Evolutionary conservation across 2,329 filamentous ascomycete genomes (phyloP), one percentile per base, ranked within the genome.

Genomic region (Torrubiellomyces zombiae): DNA sequence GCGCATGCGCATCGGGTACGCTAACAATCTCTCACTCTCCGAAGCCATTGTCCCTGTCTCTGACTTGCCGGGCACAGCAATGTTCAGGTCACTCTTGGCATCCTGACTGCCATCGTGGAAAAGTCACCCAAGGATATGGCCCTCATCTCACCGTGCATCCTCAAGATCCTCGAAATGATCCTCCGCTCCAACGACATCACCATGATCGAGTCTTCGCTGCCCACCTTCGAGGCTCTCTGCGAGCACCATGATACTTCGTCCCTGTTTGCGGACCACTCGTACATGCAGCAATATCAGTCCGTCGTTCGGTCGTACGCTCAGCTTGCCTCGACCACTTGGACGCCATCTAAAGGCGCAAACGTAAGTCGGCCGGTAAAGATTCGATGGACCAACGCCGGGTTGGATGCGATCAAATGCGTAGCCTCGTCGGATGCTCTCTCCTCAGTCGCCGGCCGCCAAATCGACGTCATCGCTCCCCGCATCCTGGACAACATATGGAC

Each of bases 1-100:
- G 71, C 78, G 80, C 45, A 67, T 72, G 50, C 75, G 82, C 44
- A 80, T 89, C 45, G 85, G 85, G 78, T 91, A 58, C 30, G 59
- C 54, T 16, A 16, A n/a, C n/a, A n/a, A n/a, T n/a, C n/a, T n/a
- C n/a, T n/a, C n/a, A n/a, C n/a, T 11, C 16, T 12, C 14, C 17
- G 23, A 8, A 20, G 14, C 19, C 11, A 22, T n/a, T 12, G 26
- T 29, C 32, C 25, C 23, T 20, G 14, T 7, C 21, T 26, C 23
- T 23, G 19, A 9, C 16, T 30, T n/a, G 11, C 31, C 24, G 21
- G 25, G 33, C 26, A 12, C 39, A 89, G 81, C 38, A 91, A 91
- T 58, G 80, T 93, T 29, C 82, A 92, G 50, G 83, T 98, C 35
- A 94, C 85, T 3, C 72, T 98, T 30, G 79, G 91, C 50, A 94